Evolutionary conservation across 768 basidiomycete genomes (phyloP).

Genomic region (Cantharellus anzutake): DNA sequence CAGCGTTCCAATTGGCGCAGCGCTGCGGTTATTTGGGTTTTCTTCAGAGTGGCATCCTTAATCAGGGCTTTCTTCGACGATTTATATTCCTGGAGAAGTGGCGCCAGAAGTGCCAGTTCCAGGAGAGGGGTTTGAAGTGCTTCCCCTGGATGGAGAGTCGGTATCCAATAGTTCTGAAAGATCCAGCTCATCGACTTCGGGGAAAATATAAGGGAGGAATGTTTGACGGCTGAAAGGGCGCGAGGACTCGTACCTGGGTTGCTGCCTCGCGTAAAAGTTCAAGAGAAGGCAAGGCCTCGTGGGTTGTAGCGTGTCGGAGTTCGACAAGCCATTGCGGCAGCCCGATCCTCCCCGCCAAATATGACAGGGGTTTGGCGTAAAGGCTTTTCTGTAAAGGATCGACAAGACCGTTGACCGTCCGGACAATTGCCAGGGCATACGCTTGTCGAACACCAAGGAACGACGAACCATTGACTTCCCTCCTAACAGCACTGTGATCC

Average conservation of each 20-base stretch:
- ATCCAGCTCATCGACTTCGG: constrained; percentile 66
- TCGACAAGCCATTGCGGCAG: constrained; percentile 83
- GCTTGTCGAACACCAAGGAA: constrained; percentile 46
- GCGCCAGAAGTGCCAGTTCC: constrained; percentile 36
- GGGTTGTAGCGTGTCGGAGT: constrained; percentile 85
- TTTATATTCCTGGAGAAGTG: constrained; percentile 62
- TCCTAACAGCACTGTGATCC: constrained; percentile 21
- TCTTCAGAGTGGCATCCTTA: constrained; percentile 45
- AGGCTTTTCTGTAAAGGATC: constrained; percentile 81
- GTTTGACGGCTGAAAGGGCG: constrained; percentile 11
- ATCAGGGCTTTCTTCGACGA: constrained; percentile 36
- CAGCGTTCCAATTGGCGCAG: constrained; percentile 56
- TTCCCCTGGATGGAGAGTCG: constrained; percentile 24
- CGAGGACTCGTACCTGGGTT: constrained; percentile 31
- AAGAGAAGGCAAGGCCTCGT: constrained; percentile 81
- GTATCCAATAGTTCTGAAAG: constrained; percentile 65
- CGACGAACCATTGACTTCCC: constrained; percentile 13
- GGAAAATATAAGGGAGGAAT: constrained; percentile 1
- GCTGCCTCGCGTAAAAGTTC: constrained; percentile 60
- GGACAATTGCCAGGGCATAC: constrained; percentile 63
- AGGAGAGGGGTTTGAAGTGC: constrained; percentile 17
- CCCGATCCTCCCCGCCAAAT: constrained; percentile 70
- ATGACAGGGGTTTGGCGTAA: constrained; percentile 79
- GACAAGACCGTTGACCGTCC: constrained; percentile 87
- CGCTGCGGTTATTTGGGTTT: constrained; percentile 28